Percentiles rank a stretch among this genome's conserved stretches.
These are phyloP conservation scores for Trichoderma atrobrunneum DNA, from an alignment of 2,329 filamentous ascomycete genomes.

Conservation along the genomic window DNA sequence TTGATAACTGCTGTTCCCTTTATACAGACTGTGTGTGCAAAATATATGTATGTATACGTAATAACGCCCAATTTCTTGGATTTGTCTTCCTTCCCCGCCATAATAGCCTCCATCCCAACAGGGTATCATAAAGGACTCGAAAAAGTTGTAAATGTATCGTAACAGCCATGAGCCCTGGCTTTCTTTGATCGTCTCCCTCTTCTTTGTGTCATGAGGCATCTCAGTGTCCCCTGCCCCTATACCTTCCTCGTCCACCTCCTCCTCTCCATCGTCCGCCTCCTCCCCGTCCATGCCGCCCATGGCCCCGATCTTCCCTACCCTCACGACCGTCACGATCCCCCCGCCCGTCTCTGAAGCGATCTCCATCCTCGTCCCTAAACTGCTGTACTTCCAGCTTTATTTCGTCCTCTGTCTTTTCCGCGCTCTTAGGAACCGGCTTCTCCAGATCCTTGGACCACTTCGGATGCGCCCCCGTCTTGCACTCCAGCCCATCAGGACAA, in stretches of 20 bases:
- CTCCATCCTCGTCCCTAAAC: slow-evolving; percentile 38
- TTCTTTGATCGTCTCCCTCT: not conserved
- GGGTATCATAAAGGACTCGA: slow-evolving; percentile 15
- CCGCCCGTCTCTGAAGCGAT: slow-evolving; percentile 33
- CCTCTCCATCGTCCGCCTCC: slow-evolving; percentile 28
- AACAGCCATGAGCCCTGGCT: not conserved
- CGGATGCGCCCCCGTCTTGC: slow-evolving; percentile 78
- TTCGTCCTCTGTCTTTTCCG: slow-evolving; percentile 58
- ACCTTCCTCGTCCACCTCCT: slow-evolving; percentile 40
- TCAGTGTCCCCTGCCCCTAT: slow-evolving; percentile 35
- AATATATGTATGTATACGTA: not conserved
- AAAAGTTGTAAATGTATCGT: not conserved
- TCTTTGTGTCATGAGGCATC: slow-evolving; percentile 1
- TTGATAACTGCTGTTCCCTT: not conserved
- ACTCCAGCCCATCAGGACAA: slow-evolving; percentile 76
- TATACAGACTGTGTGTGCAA: not conserved
- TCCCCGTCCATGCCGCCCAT: slow-evolving; percentile 30
- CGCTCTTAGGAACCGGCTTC: slow-evolving; percentile 68
- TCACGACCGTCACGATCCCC: slow-evolving; percentile 25
- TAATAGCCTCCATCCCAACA: not conserved
- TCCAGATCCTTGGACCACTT: slow-evolving; percentile 75
- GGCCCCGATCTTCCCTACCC: slow-evolving; percentile 34
- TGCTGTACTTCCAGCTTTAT: slow-evolving; percentile 29
- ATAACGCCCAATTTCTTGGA: not conserved
- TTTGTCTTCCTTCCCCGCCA: not conserved